These are phyloP conservation scores for Singerocomus inundabilis DNA, from an alignment of 1,284 basidiomycete species.

Conservation along the genomic window DNA sequence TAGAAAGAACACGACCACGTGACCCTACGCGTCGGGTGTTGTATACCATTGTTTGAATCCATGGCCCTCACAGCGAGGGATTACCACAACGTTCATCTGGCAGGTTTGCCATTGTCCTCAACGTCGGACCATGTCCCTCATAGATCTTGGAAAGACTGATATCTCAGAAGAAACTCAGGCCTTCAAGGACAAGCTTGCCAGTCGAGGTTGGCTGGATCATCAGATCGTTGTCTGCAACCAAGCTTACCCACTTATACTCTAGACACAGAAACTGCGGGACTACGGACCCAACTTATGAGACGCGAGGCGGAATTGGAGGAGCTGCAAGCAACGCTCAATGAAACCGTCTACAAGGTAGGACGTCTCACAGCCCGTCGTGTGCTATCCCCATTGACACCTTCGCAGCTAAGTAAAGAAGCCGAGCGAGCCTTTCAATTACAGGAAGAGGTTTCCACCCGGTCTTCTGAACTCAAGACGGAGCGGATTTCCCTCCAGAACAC, in stretches of 20 bases:
- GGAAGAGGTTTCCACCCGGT: slow-evolving; percentile 44
- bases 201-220: slow-evolving; percentile 48
- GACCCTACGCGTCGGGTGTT: slow-evolving; percentile 27
- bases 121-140: slow-evolving; percentile 49
- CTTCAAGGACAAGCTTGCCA: slow-evolving; percentile 57
- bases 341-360: slow-evolving; percentile 59
- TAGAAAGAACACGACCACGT: slow-evolving; percentile 31
- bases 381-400: slow-evolving; percentile 10
- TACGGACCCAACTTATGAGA: slow-evolving; percentile 54
- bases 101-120: slow-evolving; percentile 13
- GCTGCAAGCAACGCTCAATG: slow-evolving; percentile 50
- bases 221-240: not conserved
- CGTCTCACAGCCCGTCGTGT: slow-evolving; percentile 5
- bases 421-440: slow-evolving; percentile 57
- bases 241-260: slow-evolving; percentile 10
- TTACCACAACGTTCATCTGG: slow-evolving; percentile 13
- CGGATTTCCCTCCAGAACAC: slow-evolving; percentile 54
- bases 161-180: slow-evolving; percentile 57
- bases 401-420: slow-evolving; percentile 58
- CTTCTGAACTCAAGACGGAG: slow-evolving; percentile 56
- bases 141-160: slow-evolving; percentile 57
- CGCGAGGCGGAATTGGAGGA: slow-evolving; percentile 55
- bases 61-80: not conserved
- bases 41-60: slow-evolving; percentile 28
- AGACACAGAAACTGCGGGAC: slow-evolving; percentile 60